Percentiles rank a stretch among this genome's conserved stretches.
Evolutionary conservation across 1,139 yeast genomes (phyloP).

Genomic region (Chernovozyma aurita): DNA sequence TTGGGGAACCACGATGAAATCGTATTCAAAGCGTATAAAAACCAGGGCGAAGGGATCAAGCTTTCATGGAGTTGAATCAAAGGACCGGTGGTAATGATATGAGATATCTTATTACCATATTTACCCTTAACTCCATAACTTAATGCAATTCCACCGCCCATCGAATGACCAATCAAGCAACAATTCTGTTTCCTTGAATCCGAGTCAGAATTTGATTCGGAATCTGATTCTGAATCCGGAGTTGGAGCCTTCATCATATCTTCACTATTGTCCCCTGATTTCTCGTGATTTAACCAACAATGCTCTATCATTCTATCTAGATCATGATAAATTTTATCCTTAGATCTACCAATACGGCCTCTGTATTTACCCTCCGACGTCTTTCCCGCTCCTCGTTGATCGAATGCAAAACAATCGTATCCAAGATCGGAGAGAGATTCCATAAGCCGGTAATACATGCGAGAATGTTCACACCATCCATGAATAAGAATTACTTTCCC

Average conservation of each 20-base stretch:
- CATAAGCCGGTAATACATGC: constrained; percentile 17
- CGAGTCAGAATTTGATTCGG: constrained; percentile 7
- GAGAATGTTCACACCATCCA: constrained; percentile 21
- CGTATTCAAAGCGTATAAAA: constrained; percentile 12
- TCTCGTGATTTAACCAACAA: constrained; percentile 6
- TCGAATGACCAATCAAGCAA: constrained; percentile 17
- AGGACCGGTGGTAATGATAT: constrained; percentile 17
- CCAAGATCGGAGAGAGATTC: constrained; percentile 16
- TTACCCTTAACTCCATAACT: constrained; percentile 17
- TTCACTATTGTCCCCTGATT: neutral
- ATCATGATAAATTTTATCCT: constrained; percentile 12
- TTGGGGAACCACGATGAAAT: constrained; percentile 6
- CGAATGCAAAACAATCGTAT: constrained; percentile 17
- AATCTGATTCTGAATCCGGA: neutral
- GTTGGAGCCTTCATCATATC: neutral
- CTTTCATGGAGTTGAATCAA: constrained; percentile 13
- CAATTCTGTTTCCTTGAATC: no score
- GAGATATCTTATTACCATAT: constrained; percentile 10
- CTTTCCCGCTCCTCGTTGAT: constrained; percentile 19
- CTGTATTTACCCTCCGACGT: constrained; percentile 17
- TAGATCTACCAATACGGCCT: constrained; percentile 14
- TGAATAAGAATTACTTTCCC: constrained; percentile 18
- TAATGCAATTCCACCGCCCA: constrained; percentile 20
- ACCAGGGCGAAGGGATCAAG: constrained; percentile 12
- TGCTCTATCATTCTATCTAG: constrained; percentile 17